These are phyloP conservation scores for Hawksworthiomyces lignivorus DNA, from an alignment of 2,329 filamentous ascomycete genomes.

Conservation along the genomic window DNA sequence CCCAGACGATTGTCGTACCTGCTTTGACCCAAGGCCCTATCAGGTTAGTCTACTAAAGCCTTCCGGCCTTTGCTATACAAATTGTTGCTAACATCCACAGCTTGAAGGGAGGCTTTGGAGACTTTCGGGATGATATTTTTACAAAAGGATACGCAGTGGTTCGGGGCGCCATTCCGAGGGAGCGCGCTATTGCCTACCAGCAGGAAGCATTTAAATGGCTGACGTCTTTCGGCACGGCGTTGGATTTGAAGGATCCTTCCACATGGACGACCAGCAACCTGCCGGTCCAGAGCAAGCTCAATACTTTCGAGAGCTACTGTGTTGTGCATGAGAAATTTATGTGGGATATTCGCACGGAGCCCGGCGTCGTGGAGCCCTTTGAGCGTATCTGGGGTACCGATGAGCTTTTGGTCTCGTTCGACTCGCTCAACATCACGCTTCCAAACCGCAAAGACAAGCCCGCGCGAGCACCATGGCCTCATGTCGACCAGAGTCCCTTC, in stretches of 20 bases:
- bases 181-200: slow-evolving; percentile 22
- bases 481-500: slow-evolving; percentile 7
- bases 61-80: too few species aligned
- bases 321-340: slow-evolving; percentile 30
- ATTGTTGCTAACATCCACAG: too few species aligned
- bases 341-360: slow-evolving; percentile 29
- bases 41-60: too few species aligned
- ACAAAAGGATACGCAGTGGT: neutral
- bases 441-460: neutral
- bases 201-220: slow-evolving; percentile 18
- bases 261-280: slow-evolving; percentile 30
- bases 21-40: too few species aligned
- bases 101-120: too few species aligned
- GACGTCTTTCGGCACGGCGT: slow-evolving; percentile 13
- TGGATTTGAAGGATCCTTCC: slow-evolving; percentile 20
- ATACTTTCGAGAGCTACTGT: slow-evolving; percentile 22
- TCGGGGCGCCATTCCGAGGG: neutral
- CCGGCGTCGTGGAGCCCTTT: slow-evolving; percentile 28
- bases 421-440: slow-evolving; percentile 22
- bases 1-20: too few species aligned
- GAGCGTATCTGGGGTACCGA: slow-evolving; percentile 28
- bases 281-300: slow-evolving; percentile 24
- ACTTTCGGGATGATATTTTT: too few species aligned
- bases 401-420: slow-evolving; percentile 28
- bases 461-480: neutral